These are phyloP conservation scores for Agrostemma githago DNA, from an alignment of 148 eudicot species.

Conservation along the genomic window DNA sequence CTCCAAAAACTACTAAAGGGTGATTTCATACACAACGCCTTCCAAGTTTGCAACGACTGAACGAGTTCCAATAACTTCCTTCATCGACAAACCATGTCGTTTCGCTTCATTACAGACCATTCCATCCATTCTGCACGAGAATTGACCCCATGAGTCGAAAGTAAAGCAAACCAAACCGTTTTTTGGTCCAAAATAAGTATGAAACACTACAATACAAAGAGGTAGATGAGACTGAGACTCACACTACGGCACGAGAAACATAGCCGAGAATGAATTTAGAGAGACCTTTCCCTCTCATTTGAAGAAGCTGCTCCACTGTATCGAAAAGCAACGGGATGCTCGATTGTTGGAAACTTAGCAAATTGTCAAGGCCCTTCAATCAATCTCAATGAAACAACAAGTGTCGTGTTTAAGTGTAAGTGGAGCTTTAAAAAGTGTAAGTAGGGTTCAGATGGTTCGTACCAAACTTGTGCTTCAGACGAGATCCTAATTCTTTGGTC, in stretches of 20 bases:
- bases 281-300: conserved; percentile 31
- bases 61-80: conserved; percentile 62
- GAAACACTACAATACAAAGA: too few species aligned
- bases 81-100: conserved; percentile 49
- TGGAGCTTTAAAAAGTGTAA: too few species aligned
- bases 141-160: neutral
- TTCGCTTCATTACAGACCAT: conserved; percentile 64
- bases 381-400: too few species aligned
- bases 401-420: too few species aligned
- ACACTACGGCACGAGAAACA: conserved; percentile 80
- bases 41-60: conserved; percentile 45
- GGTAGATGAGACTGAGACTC: conserved; percentile 23
- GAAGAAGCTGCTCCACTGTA: conserved; percentile 68
- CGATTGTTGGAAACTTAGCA: conserved; percentile 78
- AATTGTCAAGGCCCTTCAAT: conserved; percentile 42
- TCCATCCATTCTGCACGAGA: conserved; percentile 62
- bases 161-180: too few species aligned
- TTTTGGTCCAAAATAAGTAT: too few species aligned
- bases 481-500: too few species aligned
- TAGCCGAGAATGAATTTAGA: conserved; percentile 80
- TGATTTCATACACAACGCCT: conserved; percentile 74
- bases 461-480: too few species aligned
- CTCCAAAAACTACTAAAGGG: conserved; percentile 23
- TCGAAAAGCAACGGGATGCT: conserved; percentile 73
- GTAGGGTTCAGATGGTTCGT: too few species aligned